Evolutionary conservation across 345 rosid species (phyloP).

Genomic region (Punica granatum): DNA sequence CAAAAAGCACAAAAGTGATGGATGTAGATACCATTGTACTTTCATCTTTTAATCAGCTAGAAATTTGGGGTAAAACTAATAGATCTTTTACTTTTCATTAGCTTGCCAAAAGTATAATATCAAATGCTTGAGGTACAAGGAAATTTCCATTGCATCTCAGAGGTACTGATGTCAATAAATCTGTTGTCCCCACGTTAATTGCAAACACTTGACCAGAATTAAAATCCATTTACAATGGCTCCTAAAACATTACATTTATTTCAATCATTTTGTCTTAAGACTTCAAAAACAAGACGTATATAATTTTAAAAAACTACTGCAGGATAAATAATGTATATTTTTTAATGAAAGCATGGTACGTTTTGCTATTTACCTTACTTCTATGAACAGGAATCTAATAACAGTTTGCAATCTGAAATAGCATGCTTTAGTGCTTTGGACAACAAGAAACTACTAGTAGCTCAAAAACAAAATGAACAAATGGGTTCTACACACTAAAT

Average conservation of each 20-base stretch:
- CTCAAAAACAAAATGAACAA: neutral
- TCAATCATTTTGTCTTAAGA: neutral
- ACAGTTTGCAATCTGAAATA: neutral
- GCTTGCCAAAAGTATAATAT: neutral
- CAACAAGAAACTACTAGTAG: neutral
- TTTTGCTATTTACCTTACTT: neutral
- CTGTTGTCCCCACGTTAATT: too few relatives aligned
- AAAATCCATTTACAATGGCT: neutral
- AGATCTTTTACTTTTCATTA: neutral
- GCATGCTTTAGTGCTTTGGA: neutral
- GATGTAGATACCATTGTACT: neutral
- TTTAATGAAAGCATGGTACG: neutral
- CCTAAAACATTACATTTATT: too few relatives aligned
- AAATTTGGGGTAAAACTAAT: neutral
- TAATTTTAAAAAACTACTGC: neutral
- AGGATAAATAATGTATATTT: neutral
- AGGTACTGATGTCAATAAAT: too few relatives aligned
- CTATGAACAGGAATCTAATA: neutral
- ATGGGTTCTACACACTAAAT: neutral
- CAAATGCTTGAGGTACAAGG: too few relatives aligned
- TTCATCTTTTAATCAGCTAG: neutral
- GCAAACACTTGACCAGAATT: too few relatives aligned
- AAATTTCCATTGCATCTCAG: too few relatives aligned
- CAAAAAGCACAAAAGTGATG: slow-evolving; percentile 15
- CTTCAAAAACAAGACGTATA: neutral